Evolutionary conservation across 192 early-diverging fungal genomes (phyloP), one percentile per base, ranked within the genome.

Genomic region (Gryganskiella cystojenkinii): DNA sequence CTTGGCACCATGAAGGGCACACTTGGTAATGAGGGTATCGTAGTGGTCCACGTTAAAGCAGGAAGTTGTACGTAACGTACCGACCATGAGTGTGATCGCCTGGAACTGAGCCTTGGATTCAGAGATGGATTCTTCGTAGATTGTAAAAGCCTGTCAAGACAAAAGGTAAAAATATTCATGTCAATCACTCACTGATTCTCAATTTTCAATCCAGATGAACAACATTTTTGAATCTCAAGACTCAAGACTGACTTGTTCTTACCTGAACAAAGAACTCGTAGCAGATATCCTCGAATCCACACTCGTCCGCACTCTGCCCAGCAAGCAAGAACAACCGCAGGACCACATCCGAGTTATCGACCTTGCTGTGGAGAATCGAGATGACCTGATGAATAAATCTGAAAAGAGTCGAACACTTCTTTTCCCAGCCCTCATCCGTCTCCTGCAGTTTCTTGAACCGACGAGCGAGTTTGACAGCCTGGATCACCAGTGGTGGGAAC

Each of bases 181-280:
- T 33, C 24, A 43, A 45, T 33, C 35, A 54, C 15, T 54, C 33
- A 19, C 28, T 31, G 25, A 59, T 17, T 27, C 19, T 6, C 0
- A 28, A 24, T 7, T 54, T 6, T 54, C 52, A 8, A 50, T 50
- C 25, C 49, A 50, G 2, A 20, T 9, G 47, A 35, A 43, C 56
- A 7, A 30, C 14, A 10, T 42, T 61, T 28, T 42, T 15, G 42
- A 44, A 53, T 11, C 15, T 10, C 7, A 67, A 11, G 10, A 61
- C 24, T 25, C 17, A 70, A 19, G 28, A 55, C 1, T 30, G 14
- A 42, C 2, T 17, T 37, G 45, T n/a, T 15, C 43, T 25, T 79
- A 83, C 82, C 69, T 97, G 91, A 7, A 97, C 96, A 81, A 99
- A 90, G 82, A 98, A 97, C 80, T 99, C 98, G 81, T 99, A 99